These are phyloP conservation scores for Colletotrichum trifolii DNA, from an alignment of 2,329 filamentous ascomycete genomes.

Conservation along the genomic window DNA sequence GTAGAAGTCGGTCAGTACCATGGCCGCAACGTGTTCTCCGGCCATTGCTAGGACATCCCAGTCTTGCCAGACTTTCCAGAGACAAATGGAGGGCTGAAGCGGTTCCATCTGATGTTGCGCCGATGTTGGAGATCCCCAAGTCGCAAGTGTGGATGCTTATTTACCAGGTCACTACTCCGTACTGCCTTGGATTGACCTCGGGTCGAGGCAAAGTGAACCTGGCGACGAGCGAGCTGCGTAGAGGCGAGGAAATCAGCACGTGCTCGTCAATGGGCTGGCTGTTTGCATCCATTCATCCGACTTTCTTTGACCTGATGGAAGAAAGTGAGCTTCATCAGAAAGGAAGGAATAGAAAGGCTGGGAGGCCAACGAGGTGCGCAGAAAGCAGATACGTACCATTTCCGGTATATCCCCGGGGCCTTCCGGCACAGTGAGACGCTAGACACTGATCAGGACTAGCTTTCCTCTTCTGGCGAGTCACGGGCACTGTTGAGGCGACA, in stretches of 20 bases:
- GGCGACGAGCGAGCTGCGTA: neutral
- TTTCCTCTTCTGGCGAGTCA: neutral
- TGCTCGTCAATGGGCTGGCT: neutral
- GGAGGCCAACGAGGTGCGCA: too few species aligned
- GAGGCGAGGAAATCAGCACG: constrained; percentile 2
- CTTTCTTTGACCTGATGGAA: neutral
- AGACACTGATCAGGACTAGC: constrained; percentile 12
- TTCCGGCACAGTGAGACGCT: constrained; percentile 27
- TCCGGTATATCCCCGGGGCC: constrained; percentile 33
- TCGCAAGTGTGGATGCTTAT: too few species aligned
- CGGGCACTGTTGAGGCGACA: too few species aligned
- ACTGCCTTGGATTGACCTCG: neutral
- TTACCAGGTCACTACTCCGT: too few species aligned
- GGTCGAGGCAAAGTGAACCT: constrained; percentile 13
- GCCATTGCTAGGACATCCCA: constrained; percentile 16
- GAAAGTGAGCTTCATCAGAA: neutral
- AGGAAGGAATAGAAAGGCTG: too few species aligned
- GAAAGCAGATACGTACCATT: constrained; percentile 19
- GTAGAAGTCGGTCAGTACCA: too few species aligned
- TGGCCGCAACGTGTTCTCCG: constrained; percentile 15
- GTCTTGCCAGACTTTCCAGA: too few species aligned
- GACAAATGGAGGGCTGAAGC: too few species aligned
- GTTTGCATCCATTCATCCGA: constrained; percentile 7
- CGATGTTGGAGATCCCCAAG: too few species aligned
- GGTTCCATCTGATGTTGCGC: too few species aligned